Base-by-base conservation (phyloP, 2,329 filamentous ascomycete species). In the Aspergillus sp. region DNA sequence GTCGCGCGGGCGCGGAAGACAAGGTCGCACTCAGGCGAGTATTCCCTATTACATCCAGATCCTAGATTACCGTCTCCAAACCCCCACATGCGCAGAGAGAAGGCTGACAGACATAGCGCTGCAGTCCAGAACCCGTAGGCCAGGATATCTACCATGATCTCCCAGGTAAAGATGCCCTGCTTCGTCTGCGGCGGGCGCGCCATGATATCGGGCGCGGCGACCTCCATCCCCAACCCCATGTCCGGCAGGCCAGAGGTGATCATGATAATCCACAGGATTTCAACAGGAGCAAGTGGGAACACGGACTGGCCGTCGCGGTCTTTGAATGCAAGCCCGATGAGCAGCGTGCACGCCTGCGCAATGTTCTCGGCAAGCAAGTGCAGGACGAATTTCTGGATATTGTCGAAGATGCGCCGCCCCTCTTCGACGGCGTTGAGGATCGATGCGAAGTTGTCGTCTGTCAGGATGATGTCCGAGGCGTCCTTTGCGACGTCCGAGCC, bases 221-320 rank as follows among this genome's bases (percentile, higher is more conserved):
- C 78, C 73, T 96, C 91, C 64, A 91, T 88, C 17, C 91, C 91
- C 0, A 96, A 85, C 41, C 91, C 92, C 78, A 96, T 95, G 58
- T 93, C 92, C 1, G 91, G 91, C 73, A 95, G 86, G 57, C 88
- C 90, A 40, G 90, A 93, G 0, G 92, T 96, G 56, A 95, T 84
- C 89, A 96, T 93, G 75, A 96, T 96, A 72, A 96, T 91, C 91
- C 91, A 96, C 59, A 96, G 83, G 61, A 96, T 93, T 67, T 96
- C 88, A 9, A 96, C 86, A 0, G 92, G 91, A 0, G 90, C 86
- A 37, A 96, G 84, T 3, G 91, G 92, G 73, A 96, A 96, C 9
- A 96, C 91, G 0, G 91, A 95, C 59, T 89, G 82, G 11, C 84
- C 82, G 13, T 81, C 78, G 2, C 75, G 64, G 69, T 96, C 92